Conservation (phyloP, 2,329 filamentous ascomycete genomes). For the Beauveria caledonica region DNA sequence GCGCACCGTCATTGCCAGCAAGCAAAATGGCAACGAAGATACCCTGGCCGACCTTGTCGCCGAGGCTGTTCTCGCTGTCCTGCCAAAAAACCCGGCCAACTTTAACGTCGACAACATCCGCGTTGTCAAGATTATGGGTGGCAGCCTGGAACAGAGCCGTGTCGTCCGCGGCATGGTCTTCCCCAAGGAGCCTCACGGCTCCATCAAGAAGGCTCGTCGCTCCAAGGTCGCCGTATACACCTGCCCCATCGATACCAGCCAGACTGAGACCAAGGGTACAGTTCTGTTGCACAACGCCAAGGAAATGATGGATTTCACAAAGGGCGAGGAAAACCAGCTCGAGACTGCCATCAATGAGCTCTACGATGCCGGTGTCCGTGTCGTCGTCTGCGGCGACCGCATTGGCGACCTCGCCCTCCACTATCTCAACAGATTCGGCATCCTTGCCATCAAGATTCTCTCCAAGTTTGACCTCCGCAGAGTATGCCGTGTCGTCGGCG, state of each 20-base stretch:
- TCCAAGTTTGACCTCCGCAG: slow-evolving; percentile 97
- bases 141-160: slow-evolving; percentile 84
- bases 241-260: slow-evolving; percentile 88
- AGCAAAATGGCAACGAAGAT: slow-evolving; percentile 91
- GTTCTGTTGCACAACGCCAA: slow-evolving; percentile 94
- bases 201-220: slow-evolving; percentile 80
- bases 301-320: slow-evolving; percentile 98
- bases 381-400: slow-evolving; percentile 86
- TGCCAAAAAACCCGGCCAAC: slow-evolving; percentile 90
- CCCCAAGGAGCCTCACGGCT: slow-evolving; percentile 85
- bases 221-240: slow-evolving; percentile 97
- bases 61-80: slow-evolving; percentile 74
- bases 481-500: slow-evolving; percentile 91
- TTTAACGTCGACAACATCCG: slow-evolving; percentile 99
- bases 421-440: slow-evolving; percentile 95
- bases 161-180: slow-evolving; percentile 99
- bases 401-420: slow-evolving; percentile 93
- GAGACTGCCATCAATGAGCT: slow-evolving; percentile 91
- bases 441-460: slow-evolving; percentile 91
- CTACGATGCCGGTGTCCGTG: slow-evolving; percentile 84
- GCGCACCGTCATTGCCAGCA: slow-evolving; percentile 89
- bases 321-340: slow-evolving; percentile 88
- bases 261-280: slow-evolving; percentile 98
- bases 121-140: slow-evolving; percentile 99
- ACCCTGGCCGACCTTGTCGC: slow-evolving; percentile 80